Conservation (phyloP, 2,329 filamentous ascomycete genomes). For the Lasiodiplodia sp. region DNA sequence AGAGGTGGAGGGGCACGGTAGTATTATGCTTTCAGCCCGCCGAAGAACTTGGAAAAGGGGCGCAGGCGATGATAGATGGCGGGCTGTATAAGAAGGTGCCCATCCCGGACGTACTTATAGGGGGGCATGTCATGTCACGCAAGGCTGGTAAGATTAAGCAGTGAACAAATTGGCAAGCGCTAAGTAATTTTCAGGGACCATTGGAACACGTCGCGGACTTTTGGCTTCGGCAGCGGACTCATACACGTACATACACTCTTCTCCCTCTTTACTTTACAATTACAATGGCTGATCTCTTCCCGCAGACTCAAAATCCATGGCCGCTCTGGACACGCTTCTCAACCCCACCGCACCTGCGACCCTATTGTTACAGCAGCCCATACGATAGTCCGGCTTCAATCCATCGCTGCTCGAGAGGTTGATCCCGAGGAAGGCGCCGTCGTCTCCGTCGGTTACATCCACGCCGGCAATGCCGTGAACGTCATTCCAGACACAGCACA, state of each 20-base stretch:
- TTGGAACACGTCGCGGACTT: slow-evolving; percentile 52
- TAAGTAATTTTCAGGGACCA: slow-evolving; percentile 38
- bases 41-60: slow-evolving; percentile 70
- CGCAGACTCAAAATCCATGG: slow-evolving; percentile 60
- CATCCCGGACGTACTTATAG: slow-evolving; percentile 63
- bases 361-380: slow-evolving; percentile 65
- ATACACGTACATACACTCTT: slow-evolving; percentile 35
- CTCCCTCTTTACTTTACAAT: background rate
- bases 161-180: background rate
- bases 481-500: slow-evolving; percentile 64
- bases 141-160: slow-evolving; percentile 38
- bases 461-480: slow-evolving; percentile 67
- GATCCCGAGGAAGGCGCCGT: slow-evolving; percentile 63
- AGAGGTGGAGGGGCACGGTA: slow-evolving; percentile 67
- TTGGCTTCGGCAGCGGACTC: slow-evolving; percentile 52
- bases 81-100: slow-evolving; percentile 63
- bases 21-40: slow-evolving; percentile 71
- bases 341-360: slow-evolving; percentile 64
- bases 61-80: slow-evolving; percentile 68
- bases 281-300: background rate
- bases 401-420: slow-evolving; percentile 64
- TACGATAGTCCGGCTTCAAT: slow-evolving; percentile 64
- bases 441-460: slow-evolving; percentile 64
- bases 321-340: slow-evolving; percentile 64
- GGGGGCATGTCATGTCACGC: slow-evolving; percentile 63